Evolutionary conservation across 371 early-diverging fungal species (phyloP).

Genomic region (Actinomucor elegans): DNA sequence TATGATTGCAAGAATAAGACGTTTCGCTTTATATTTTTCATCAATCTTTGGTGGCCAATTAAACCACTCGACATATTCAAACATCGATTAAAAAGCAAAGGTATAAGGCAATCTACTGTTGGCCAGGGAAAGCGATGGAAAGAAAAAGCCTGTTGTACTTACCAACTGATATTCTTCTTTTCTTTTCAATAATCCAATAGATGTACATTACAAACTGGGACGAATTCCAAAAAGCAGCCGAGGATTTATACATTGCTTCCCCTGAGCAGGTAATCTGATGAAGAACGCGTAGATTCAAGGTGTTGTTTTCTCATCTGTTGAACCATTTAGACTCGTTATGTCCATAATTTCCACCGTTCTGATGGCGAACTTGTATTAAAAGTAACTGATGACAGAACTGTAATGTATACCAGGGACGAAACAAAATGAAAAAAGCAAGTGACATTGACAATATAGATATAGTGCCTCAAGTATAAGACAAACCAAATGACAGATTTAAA

Average conservation of each 20-base stretch:
- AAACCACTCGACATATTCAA: too few relatives aligned
- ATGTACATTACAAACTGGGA: constrained; percentile 65
- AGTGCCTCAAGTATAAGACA: constrained; percentile 73
- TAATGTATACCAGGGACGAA: constrained; percentile 32
- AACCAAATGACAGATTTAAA: constrained; percentile 71
- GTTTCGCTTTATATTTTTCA: too few relatives aligned
- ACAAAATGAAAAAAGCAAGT: too few relatives aligned
- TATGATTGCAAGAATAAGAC: too few relatives aligned
- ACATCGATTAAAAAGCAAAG: too few relatives aligned
- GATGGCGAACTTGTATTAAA: constrained; percentile 77
- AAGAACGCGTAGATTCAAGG: neutral
- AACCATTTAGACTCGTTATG: constrained; percentile 63
- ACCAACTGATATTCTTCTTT: neutral
- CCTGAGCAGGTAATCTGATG: constrained; percentile 58
- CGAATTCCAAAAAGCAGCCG: constrained; percentile 74
- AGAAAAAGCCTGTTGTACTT: neutral
- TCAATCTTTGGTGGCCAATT: too few relatives aligned
- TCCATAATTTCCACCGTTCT: constrained; percentile 65
- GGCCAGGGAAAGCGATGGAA: constrained; percentile 2
- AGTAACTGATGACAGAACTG: constrained; percentile 69
- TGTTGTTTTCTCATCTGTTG: neutral
- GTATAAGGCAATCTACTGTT: too few relatives aligned
- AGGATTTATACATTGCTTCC: constrained; percentile 64
- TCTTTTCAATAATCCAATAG: neutral
- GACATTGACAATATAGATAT: too few relatives aligned